phyloP scores from a whole-genome alignment of 805 yeast genomes.

The Saccharomycopsis lassenensis region DNA sequence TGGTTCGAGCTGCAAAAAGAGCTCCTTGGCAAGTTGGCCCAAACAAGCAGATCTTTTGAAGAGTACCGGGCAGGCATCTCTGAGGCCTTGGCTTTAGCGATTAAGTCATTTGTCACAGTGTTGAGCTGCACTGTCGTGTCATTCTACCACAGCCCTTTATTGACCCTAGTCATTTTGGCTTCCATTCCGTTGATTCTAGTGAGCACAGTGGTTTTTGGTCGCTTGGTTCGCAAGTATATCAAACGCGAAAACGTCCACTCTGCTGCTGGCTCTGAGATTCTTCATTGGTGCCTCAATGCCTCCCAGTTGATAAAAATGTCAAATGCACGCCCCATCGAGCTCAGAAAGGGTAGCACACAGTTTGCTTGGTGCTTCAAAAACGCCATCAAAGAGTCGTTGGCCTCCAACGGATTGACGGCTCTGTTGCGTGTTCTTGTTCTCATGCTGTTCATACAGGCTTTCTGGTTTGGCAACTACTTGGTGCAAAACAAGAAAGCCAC shows the following conservation, averaged over 20 bases:
- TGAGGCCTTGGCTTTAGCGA: conserved; percentile 48
- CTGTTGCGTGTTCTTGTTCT: conserved; percentile 45
- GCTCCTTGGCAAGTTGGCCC: conserved; percentile 53
- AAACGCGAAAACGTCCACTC: conserved; percentile 45
- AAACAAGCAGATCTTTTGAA: conserved; percentile 61
- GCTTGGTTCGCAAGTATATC: conserved; percentile 38
- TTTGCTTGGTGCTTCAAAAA: conserved; percentile 26
- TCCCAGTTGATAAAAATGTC: conserved; percentile 51
- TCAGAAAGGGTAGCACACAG: conserved; percentile 28
- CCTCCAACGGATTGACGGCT: conserved; percentile 45
- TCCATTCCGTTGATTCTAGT: conserved; percentile 57
- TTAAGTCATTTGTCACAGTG: conserved; percentile 43
- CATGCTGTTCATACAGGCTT: conserved; percentile 79
- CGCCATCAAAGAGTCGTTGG: conserved; percentile 35
- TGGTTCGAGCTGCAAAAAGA: conserved; percentile 57
- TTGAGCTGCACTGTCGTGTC: conserved; percentile 51
- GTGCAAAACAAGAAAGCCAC: conserved; percentile 39
- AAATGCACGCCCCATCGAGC: conserved; percentile 46
- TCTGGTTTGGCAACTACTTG: conserved; percentile 79
- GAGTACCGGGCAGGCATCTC: conserved; percentile 59
- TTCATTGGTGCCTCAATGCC: conserved; percentile 62
- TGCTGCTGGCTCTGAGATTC: conserved; percentile 43
- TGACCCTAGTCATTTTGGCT: conserved; percentile 69
- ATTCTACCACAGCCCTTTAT: conserved; percentile 72
- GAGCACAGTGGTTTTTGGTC: conserved; percentile 40